Conservation (phyloP, 257 asterid genomes). For the Marsdenia floribunda region DNA sequence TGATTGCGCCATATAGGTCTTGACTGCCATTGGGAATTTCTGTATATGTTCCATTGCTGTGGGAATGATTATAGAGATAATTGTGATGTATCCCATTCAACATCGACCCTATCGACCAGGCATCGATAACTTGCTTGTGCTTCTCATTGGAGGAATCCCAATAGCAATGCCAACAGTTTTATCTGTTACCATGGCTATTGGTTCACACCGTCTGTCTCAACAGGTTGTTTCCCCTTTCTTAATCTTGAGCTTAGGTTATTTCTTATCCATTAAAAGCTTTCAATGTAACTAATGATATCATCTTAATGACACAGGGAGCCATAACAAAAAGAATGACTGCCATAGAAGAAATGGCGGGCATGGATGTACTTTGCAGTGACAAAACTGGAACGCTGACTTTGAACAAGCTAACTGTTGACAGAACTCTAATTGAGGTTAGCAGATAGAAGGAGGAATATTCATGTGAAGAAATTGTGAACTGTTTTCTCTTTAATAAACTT, state of each 20-base stretch:
- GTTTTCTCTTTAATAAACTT: neutral
- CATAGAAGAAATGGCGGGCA: constrained; percentile 89
- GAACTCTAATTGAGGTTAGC: constrained; percentile 52
- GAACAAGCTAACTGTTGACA: constrained; percentile 73
- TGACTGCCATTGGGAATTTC: constrained; percentile 76
- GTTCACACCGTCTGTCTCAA: constrained; percentile 73
- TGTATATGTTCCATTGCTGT: constrained; percentile 67
- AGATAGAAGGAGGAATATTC: constrained; percentile 4
- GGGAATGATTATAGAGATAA: constrained; percentile 55
- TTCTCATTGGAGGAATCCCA: constrained; percentile 85
- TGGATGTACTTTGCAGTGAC: constrained; percentile 92
- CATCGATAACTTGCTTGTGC: constrained; percentile 64
- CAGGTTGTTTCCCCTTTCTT: constrained; percentile 38
- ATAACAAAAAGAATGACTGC: constrained; percentile 94
- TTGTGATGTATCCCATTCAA: constrained; percentile 80
- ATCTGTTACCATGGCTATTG: constrained; percentile 88
- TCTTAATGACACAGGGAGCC: constrained; percentile 44
- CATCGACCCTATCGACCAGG: constrained; percentile 59
- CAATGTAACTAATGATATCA: neutral
- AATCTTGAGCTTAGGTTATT: constrained; percentile 8
- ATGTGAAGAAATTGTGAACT: neutral
- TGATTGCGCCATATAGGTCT: constrained; percentile 35
- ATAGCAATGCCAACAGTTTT: constrained; percentile 91
- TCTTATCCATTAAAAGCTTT: constrained; percentile 6
- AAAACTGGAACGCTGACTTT: constrained; percentile 84